phyloP scores from a whole-genome alignment of 768 basidiomycete genomes.

The Mycena leptocephala region DNA sequence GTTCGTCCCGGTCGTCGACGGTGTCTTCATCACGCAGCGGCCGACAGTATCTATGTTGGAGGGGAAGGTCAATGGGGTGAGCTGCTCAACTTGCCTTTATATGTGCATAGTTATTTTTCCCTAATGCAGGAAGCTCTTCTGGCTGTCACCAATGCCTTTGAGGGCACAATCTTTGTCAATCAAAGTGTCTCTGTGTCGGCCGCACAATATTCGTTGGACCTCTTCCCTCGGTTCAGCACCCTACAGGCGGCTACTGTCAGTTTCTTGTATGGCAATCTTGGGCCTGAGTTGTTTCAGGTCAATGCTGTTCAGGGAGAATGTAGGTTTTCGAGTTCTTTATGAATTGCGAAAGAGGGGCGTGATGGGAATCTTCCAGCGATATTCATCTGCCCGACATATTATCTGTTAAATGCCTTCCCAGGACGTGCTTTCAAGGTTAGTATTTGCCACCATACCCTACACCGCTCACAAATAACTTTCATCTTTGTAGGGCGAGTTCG shows the following conservation, averaged over 20 bases:
- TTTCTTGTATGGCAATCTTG: slow-evolving; percentile 35
- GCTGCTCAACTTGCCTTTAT: background rate
- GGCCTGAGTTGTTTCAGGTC: slow-evolving; percentile 37
- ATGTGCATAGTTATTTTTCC: background rate
- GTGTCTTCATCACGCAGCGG: slow-evolving; percentile 50
- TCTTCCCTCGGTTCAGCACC: slow-evolving; percentile 42
- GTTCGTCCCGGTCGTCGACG: slow-evolving; percentile 55
- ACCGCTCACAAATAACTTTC: background rate
- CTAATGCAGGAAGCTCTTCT: slow-evolving; percentile 41
- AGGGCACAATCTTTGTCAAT: slow-evolving; percentile 49
- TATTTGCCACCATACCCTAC: background rate
- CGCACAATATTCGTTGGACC: slow-evolving; percentile 38
- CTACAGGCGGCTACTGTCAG: slow-evolving; percentile 25
- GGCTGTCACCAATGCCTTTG: slow-evolving; percentile 47
- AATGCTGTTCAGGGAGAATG: slow-evolving; percentile 47
- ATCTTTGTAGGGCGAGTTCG: slow-evolving; percentile 44
- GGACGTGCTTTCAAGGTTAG: slow-evolving; percentile 51
- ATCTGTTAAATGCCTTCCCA: slow-evolving; percentile 46
- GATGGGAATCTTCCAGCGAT: slow-evolving; percentile 44
- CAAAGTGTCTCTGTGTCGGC: slow-evolving; percentile 29
- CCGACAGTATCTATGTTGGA: slow-evolving; percentile 48
- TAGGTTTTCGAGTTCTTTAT: slow-evolving; percentile 13
- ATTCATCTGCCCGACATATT: slow-evolving; percentile 55
- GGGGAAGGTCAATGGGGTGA: slow-evolving; percentile 52
- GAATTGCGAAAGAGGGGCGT: background rate